Evolutionary conservation across 768 basidiomycete genomes (phyloP).

Genomic region (Russula sp.): DNA sequence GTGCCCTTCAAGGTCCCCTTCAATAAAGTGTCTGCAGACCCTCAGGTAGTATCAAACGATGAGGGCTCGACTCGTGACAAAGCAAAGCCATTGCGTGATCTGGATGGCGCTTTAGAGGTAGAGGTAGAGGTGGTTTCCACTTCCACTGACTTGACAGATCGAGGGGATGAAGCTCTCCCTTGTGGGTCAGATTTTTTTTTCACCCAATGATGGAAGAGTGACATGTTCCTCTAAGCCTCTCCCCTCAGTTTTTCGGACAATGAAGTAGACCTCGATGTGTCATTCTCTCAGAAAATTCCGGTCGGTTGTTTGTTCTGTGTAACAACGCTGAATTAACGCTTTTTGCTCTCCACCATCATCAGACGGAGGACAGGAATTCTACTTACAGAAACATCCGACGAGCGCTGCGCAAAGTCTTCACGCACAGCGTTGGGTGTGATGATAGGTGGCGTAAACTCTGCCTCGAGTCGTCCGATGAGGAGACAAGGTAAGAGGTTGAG

Average conservation of each 20-base stretch:
- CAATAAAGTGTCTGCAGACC: constrained; percentile 2
- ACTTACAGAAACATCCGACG: constrained; percentile 36
- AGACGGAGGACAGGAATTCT: constrained; percentile 18
- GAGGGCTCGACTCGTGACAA: not conserved
- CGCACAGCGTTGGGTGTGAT: constrained; percentile 22
- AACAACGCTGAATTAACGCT: not conserved
- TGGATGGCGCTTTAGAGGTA: not conserved
- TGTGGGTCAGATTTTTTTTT: constrained; percentile 26
- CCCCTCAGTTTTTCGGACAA: constrained; percentile 27
- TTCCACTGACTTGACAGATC: constrained; percentile 12
- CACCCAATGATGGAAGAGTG: not conserved
- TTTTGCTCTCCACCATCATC: not conserved
- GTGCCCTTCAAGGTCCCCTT: constrained; percentile 30
- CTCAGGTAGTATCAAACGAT: not conserved
- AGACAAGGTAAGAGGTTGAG: constrained; percentile 1
- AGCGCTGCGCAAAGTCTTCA: constrained; percentile 34
- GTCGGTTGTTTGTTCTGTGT: constrained; percentile 24
- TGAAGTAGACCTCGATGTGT: constrained; percentile 33
- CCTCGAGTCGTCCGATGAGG: constrained; percentile 26
- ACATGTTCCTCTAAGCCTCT: not conserved
- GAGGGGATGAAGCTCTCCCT: constrained; percentile 22
- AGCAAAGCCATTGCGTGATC: not conserved
- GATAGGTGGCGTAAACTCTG: constrained; percentile 27
- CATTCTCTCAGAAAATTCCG: constrained; percentile 37
- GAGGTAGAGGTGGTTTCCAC: no score